A percentile compares a stretch with the other conserved stretches of the same genome.
Evolutionary conservation across 768 basidiomycete species (phyloP).

Genomic region (Termitomyces sp.): DNA sequence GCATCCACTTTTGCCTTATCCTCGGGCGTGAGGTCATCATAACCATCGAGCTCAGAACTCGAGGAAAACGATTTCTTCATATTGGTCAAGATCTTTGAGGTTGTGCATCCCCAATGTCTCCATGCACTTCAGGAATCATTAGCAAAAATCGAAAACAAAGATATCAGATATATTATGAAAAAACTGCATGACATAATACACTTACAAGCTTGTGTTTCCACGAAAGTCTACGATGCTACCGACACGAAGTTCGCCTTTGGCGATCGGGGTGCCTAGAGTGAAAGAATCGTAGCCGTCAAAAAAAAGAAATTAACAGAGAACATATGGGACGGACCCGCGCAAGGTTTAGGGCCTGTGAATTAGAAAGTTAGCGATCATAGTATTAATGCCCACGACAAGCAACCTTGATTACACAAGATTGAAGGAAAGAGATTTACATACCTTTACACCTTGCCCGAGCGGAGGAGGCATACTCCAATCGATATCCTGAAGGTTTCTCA

Average conservation of each 20-base stretch:
- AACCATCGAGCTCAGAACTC: slow-evolving; percentile 78
- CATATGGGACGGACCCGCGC: slow-evolving; percentile 41
- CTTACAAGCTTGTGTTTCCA: slow-evolving; percentile 64
- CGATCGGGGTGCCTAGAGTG: slow-evolving; percentile 56
- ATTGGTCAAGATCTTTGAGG: slow-evolving; percentile 61
- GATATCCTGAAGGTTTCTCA: slow-evolving; percentile 60
- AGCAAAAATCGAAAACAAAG: background rate
- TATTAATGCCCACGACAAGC: slow-evolving; percentile 19
- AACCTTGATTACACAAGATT: slow-evolving; percentile 9
- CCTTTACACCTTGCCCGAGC: slow-evolving; percentile 77
- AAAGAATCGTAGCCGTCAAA: slow-evolving; percentile 9
- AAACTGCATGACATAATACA: background rate
- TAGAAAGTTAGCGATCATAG: slow-evolving; percentile 13
- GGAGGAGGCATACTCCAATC: slow-evolving; percentile 70
- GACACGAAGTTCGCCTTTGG: slow-evolving; percentile 67
- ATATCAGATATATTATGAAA: slow-evolving; percentile 12
- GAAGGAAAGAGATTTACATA: slow-evolving; percentile 21
- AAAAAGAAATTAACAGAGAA: slow-evolving; percentile 5
- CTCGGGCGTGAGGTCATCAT: slow-evolving; percentile 59
- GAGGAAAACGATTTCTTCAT: slow-evolving; percentile 56
- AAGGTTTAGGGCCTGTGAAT: slow-evolving; percentile 69
- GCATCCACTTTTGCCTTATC: slow-evolving; percentile 67
- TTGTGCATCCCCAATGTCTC: slow-evolving; percentile 91
- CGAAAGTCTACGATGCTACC: slow-evolving; percentile 71
- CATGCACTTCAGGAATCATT: slow-evolving; percentile 43